A percentile compares a stretch with the other conserved stretches of the same genome.
phyloP scores from a whole-genome alignment of 345 rosid species.

The Eucalyptus leucophloia region DNA sequence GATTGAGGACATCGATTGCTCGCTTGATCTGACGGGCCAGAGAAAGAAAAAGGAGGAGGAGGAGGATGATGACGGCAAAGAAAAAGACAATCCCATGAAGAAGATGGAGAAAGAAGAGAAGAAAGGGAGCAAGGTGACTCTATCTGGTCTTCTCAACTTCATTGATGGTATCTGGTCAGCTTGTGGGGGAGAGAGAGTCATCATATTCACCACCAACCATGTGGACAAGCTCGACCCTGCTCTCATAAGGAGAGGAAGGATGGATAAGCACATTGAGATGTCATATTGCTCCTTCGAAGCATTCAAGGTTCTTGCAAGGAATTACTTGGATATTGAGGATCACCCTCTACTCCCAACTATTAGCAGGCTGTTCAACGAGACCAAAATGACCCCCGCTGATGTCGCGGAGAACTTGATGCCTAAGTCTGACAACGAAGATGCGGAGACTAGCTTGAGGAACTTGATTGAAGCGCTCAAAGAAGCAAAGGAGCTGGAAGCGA shows the following conservation, averaged over 20 bases:
- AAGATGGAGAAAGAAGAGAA: neutral
- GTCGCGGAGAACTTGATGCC: constrained; percentile 4
- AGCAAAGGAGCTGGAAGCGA: neutral
- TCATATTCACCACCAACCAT: constrained; percentile 25
- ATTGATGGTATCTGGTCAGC: constrained; percentile 31
- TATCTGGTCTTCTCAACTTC: constrained; percentile 29
- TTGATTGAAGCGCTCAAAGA: neutral
- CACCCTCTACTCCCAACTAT: neutral
- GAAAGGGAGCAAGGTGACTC: neutral
- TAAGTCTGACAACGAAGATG: neutral
- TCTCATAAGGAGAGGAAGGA: constrained; percentile 28
- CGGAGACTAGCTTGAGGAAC: neutral
- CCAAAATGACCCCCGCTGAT: neutral
- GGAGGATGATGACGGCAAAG: neutral
- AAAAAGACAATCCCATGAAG: neutral
- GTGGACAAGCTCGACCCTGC: constrained; percentile 25
- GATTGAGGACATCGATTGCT: constrained; percentile 73
- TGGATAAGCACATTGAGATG: constrained; percentile 16
- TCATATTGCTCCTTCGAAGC: neutral
- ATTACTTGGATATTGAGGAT: neutral
- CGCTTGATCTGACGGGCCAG: constrained; percentile 32
- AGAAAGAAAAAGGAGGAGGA: constrained; percentile 1
- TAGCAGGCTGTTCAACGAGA: neutral
- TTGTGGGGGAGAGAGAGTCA: constrained; percentile 22
- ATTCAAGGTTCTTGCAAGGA: neutral